Percentiles rank a stretch among this genome's conserved stretches.
These are phyloP conservation scores for Trichoderma atrobrunneum DNA, from an alignment of 2,329 filamentous ascomycete species.

Conservation along the genomic window DNA sequence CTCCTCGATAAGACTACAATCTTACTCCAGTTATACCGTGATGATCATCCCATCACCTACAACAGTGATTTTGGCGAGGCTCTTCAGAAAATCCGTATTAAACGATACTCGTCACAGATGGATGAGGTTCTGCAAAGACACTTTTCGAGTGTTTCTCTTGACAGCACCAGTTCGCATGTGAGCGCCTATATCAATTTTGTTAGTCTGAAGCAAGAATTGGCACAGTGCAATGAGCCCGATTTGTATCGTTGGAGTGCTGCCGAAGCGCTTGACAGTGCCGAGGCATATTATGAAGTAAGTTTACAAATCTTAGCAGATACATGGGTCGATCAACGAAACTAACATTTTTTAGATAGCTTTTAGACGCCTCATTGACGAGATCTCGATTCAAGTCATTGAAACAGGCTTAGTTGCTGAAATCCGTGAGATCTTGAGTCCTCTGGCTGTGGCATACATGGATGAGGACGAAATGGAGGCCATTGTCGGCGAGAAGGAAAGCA, in stretches of 20 bases:
- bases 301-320: neutral
- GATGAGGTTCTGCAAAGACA: neutral
- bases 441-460: constrained; percentile 22
- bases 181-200: neutral
- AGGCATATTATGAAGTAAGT: constrained; percentile 42
- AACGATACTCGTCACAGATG: constrained; percentile 1
- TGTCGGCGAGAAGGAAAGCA: constrained; percentile 24
- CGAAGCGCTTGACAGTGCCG: constrained; percentile 37
- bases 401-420: constrained; percentile 23
- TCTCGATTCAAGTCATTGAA: constrained; percentile 29
- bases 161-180: neutral
- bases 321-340: neutral
- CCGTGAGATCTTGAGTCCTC: constrained; percentile 22
- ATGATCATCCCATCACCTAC: constrained; percentile 52
- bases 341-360: constrained; percentile 21
- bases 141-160: neutral
- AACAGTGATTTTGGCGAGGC: constrained; percentile 45
- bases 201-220: neutral
- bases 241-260: constrained; percentile 32
- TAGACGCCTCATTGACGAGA: constrained; percentile 25
- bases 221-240: constrained; percentile 21
- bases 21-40: constrained; percentile 43
- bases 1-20: constrained; percentile 42
- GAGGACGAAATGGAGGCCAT: constrained; percentile 23
- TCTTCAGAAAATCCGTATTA: constrained; percentile 31